These are phyloP conservation scores for Myxozyma melibiosi DNA, from an alignment of 805 yeast genomes.

Conservation along the genomic window DNA sequence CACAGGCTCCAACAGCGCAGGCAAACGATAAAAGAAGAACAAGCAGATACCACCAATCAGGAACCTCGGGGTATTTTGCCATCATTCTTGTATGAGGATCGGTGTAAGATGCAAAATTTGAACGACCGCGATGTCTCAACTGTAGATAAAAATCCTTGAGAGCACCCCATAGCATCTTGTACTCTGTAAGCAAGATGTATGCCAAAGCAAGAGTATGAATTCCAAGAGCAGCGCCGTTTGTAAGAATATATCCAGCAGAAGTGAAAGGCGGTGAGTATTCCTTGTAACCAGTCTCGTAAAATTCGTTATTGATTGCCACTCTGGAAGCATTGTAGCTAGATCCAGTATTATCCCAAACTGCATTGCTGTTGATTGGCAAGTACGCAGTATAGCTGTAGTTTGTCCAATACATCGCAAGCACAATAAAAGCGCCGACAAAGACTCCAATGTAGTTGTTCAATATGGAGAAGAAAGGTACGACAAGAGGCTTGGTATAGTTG, in stretches of 20 bases:
- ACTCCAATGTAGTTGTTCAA: constrained; percentile 39
- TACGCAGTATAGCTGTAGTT: constrained; percentile 44
- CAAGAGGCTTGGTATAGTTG: constrained; percentile 54
- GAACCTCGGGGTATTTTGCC: constrained; percentile 63
- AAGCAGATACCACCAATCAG: constrained; percentile 68
- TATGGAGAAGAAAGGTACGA: constrained; percentile 63
- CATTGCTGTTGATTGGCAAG: constrained; percentile 52
- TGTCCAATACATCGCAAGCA: constrained; percentile 47
- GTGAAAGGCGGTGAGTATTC: constrained; percentile 68
- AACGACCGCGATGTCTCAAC: neutral
- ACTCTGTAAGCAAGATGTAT: constrained; percentile 39
- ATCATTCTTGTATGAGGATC: constrained; percentile 42
- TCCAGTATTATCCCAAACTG: constrained; percentile 56
- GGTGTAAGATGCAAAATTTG: constrained; percentile 34
- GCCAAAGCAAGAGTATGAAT: constrained; percentile 59
- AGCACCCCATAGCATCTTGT: constrained; percentile 2
- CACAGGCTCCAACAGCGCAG: constrained; percentile 40
- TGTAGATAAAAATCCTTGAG: constrained; percentile 1
- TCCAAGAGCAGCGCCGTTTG: constrained; percentile 60
- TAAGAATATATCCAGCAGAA: constrained; percentile 61
- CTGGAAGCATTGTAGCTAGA: constrained; percentile 50
- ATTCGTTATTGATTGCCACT: constrained; percentile 49
- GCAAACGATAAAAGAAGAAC: constrained; percentile 49
- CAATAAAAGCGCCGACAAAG: constrained; percentile 35
- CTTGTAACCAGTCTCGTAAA: constrained; percentile 53